Conservation (phyloP, 352 stramenopile species). For the Pythium utonaiense region DNA sequence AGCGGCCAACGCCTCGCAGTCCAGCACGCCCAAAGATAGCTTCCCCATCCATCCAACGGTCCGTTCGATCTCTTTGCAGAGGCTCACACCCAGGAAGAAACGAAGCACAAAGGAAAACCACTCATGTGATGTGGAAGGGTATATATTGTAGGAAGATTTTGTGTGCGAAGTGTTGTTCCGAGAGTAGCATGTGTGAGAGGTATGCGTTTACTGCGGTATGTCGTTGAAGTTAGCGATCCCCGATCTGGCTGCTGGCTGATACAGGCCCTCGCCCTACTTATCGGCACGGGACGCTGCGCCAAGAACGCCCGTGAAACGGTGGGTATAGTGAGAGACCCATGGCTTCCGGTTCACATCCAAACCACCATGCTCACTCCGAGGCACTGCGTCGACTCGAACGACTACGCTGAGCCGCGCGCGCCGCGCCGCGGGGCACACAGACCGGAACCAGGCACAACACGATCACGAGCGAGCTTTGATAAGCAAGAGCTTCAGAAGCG, state of each 20-base stretch:
- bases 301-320: background rate
- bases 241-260: background rate
- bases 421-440: conserved; percentile 29
- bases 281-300: background rate
- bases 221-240: conserved; percentile 1
- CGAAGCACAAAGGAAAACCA: too few relatives aligned
- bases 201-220: background rate
- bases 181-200: too few relatives aligned
- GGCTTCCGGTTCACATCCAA: background rate
- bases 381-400: conserved; percentile 18
- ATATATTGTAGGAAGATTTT: too few relatives aligned
- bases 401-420: conserved; percentile 30
- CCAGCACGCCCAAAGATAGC: too few relatives aligned
- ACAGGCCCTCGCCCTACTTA: background rate
- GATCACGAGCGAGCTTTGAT: background rate
- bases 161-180: too few relatives aligned
- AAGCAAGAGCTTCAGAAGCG: background rate
- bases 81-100: too few relatives aligned
- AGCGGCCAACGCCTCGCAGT: too few relatives aligned
- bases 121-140: too few relatives aligned
- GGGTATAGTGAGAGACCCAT: too few relatives aligned
- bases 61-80: too few relatives aligned
- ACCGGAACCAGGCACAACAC: background rate
- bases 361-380: conserved; percentile 4
- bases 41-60: too few relatives aligned